Conservation (phyloP, 2,329 filamentous ascomycete genomes). For the Tolypocladium endophyticum region DNA sequence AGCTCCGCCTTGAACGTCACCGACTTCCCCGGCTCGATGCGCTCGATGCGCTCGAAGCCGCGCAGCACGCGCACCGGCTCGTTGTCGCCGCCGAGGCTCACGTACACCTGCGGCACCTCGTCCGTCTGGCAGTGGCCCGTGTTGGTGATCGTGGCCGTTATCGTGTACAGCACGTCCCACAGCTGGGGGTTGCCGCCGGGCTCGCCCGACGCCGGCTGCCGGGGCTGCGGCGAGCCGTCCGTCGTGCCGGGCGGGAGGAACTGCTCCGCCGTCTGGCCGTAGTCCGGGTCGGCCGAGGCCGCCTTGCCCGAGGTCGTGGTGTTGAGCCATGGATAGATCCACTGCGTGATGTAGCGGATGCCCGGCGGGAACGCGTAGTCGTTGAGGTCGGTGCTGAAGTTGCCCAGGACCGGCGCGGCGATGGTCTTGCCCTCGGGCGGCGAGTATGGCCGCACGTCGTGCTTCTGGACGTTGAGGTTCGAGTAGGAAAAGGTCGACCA, state of each 20-base stretch:
- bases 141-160: slow-evolving; percentile 61
- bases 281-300: slow-evolving; percentile 47
- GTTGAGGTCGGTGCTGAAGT: slow-evolving; percentile 47
- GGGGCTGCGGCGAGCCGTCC: slow-evolving; percentile 46
- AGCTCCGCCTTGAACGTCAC: slow-evolving; percentile 57
- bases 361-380: slow-evolving; percentile 59
- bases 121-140: slow-evolving; percentile 55
- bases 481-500: slow-evolving; percentile 74
- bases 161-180: slow-evolving; percentile 59
- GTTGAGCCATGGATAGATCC: slow-evolving; percentile 66
- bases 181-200: slow-evolving; percentile 55
- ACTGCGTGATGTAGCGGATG: slow-evolving; percentile 40
- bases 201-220: slow-evolving; percentile 36
- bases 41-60: slow-evolving; percentile 65
- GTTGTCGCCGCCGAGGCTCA: slow-evolving; percentile 67
- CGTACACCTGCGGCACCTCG: slow-evolving; percentile 67
- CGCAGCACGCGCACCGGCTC: slow-evolving; percentile 61
- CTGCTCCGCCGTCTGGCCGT: slow-evolving; percentile 44
- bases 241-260: slow-evolving; percentile 51
- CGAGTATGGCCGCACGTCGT: slow-evolving; percentile 38
- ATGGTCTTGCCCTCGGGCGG: slow-evolving; percentile 52
- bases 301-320: slow-evolving; percentile 43
- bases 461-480: slow-evolving; percentile 48
- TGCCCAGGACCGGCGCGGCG: slow-evolving; percentile 54
- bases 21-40: slow-evolving; percentile 58